These are phyloP conservation scores for Alternaria arborescens DNA, from an alignment of 2,329 filamentous ascomycete species.

Conservation along the genomic window DNA sequence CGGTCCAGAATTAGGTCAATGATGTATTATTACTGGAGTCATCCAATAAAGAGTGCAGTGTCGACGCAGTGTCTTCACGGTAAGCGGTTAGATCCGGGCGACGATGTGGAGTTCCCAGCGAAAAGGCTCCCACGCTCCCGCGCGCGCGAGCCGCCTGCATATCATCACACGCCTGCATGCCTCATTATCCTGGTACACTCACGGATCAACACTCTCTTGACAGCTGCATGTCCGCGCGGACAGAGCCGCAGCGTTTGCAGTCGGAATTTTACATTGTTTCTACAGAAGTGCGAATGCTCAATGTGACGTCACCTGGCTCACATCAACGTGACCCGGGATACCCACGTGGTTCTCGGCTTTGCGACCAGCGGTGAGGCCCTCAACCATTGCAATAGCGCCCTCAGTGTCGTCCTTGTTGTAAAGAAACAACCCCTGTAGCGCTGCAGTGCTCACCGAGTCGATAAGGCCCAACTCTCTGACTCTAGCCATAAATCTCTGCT, in stretches of 20 bases:
- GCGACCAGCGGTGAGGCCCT: conserved; percentile 60
- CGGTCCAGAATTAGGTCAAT: conserved; percentile 8
- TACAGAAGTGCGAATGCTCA: conserved; percentile 9
- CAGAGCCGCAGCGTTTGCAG: background rate
- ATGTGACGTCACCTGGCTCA: conserved; percentile 23
- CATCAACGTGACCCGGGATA: conserved; percentile 43
- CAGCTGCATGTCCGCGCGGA: conserved; percentile 8
- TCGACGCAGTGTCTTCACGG: conserved; percentile 9
- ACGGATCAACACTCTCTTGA: conserved; percentile 1
- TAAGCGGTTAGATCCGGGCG: conserved; percentile 20
- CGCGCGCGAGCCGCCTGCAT: conserved; percentile 21
- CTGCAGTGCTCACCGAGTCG: conserved; percentile 80
- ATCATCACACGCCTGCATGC: conserved; percentile 16
- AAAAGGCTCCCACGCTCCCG: conserved; percentile 9
- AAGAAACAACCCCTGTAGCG: conserved; percentile 91
- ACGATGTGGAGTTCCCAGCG: conserved; percentile 11
- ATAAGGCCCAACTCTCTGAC: conserved; percentile 77
- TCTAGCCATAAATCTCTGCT: conserved; percentile 73
- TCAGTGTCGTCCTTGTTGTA: conserved; percentile 93
- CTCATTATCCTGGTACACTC: conserved; percentile 1
- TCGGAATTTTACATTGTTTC: background rate
- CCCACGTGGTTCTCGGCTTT: conserved; percentile 40
- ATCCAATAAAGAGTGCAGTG: conserved; percentile 8
- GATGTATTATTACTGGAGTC: background rate
- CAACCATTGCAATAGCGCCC: conserved; percentile 83